phyloP scores from a whole-genome alignment of 208 protist genomes.

The Leishmania aethiopica region DNA sequence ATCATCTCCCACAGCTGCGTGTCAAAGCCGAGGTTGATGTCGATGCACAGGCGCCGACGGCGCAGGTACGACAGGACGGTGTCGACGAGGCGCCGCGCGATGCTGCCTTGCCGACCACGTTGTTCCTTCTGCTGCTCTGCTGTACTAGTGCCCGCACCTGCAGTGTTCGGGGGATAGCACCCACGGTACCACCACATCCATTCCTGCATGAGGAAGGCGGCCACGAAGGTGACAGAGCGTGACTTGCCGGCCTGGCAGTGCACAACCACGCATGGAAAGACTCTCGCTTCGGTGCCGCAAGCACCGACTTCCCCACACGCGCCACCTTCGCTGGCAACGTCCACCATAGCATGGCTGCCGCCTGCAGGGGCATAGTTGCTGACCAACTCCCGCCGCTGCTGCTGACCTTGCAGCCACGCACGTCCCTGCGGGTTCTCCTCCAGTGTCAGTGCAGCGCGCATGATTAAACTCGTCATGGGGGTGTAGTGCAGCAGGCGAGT shows the following conservation, averaged over 20 bases:
- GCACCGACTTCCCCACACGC: neutral
- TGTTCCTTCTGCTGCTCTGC: neutral
- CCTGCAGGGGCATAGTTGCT: neutral
- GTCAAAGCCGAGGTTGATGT: slow-evolving; percentile 33
- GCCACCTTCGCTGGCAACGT: neutral
- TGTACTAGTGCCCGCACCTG: neutral
- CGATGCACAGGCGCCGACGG: slow-evolving; percentile 28
- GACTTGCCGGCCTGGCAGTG: slow-evolving; percentile 78
- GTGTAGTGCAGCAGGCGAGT: slow-evolving; percentile 18
- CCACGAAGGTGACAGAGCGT: slow-evolving; percentile 64
- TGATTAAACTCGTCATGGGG: slow-evolving; percentile 29
- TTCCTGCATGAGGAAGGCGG: slow-evolving; percentile 60
- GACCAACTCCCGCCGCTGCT: neutral
- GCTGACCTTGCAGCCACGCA: slow-evolving; percentile 2
- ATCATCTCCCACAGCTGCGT: slow-evolving; percentile 26
- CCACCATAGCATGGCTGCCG: neutral
- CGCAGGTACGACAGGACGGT: slow-evolving; percentile 21
- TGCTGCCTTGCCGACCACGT: neutral
- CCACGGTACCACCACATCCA: slow-evolving; percentile 39
- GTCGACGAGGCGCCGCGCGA: slow-evolving; percentile 27
- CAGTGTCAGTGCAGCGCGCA: slow-evolving; percentile 29
- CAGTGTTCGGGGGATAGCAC: neutral
- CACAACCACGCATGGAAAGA: slow-evolving; percentile 50
- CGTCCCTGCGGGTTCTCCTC: neutral
- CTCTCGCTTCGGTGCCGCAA: neutral